Conservation (phyloP, 805 yeast species). For the Candida chauliodis region DNA sequence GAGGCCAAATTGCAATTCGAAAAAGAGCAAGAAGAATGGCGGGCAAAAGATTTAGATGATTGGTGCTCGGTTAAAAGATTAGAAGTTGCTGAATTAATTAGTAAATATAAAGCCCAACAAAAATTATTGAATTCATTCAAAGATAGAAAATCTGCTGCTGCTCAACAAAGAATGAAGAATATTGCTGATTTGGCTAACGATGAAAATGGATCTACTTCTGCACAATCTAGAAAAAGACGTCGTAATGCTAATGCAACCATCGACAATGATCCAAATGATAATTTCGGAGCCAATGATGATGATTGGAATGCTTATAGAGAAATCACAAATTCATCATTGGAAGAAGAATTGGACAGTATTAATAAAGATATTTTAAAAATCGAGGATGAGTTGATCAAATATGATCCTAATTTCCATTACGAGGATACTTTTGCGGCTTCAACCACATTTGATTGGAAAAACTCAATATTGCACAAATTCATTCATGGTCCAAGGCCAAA, state of each 20-base stretch:
- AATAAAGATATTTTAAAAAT: constrained; percentile 54
- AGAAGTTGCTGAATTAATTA: constrained; percentile 57
- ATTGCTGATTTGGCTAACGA: constrained; percentile 84
- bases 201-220: constrained; percentile 45
- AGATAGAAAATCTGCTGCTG: constrained; percentile 87
- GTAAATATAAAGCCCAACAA: constrained; percentile 60
- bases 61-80: constrained; percentile 77
- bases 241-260: constrained; percentile 57
- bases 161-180: constrained; percentile 88
- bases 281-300: constrained; percentile 92
- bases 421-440: constrained; percentile 79
- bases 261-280: constrained; percentile 89
- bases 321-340: constrained; percentile 70
- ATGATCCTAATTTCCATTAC: constrained; percentile 79
- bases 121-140: constrained; percentile 73
- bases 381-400: constrained; percentile 73
- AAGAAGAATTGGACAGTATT: constrained; percentile 76
- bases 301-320: constrained; percentile 93
- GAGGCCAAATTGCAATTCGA: constrained; percentile 58
- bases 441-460: constrained; percentile 75
- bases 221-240: constrained; percentile 45
- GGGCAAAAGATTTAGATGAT: constrained; percentile 64
- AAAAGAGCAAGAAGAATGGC: constrained; percentile 70
- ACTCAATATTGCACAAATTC: constrained; percentile 74
- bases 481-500: constrained; percentile 87